A percentile compares a stretch with the other conserved stretches of the same genome.
Conservation (phyloP, 805 yeast species). For the Scheffersomyces spartinae region DNA sequence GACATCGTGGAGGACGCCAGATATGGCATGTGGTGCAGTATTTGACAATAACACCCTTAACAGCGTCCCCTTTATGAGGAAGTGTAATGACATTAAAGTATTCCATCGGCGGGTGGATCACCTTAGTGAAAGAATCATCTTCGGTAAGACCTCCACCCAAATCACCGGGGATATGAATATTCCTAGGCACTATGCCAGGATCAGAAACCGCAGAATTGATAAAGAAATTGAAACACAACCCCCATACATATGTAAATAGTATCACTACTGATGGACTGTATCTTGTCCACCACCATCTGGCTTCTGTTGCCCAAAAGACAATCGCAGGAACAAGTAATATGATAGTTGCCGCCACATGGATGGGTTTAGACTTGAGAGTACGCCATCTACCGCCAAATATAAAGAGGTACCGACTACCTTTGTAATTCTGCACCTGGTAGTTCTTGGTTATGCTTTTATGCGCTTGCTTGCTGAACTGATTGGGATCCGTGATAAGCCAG, state of each 20-base stretch:
- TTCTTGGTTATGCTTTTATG: slow-evolving; percentile 7
- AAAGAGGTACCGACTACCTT: slow-evolving; percentile 12
- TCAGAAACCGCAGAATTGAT: slow-evolving; percentile 47
- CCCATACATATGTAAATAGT: slow-evolving; percentile 48
- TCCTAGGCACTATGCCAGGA: slow-evolving; percentile 62
- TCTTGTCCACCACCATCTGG: slow-evolving; percentile 45
- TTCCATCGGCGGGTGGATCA: slow-evolving; percentile 39
- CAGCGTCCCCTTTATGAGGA: slow-evolving; percentile 26
- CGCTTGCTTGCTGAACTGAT: slow-evolving; percentile 3
- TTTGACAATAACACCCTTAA: slow-evolving; percentile 31
- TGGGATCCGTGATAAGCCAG: slow-evolving; percentile 19
- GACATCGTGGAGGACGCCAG: slow-evolving; percentile 64
- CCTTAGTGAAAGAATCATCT: too few relatives aligned
- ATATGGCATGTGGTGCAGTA: slow-evolving; percentile 43
- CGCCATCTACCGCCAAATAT: slow-evolving; percentile 29
- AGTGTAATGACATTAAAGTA: slow-evolving; percentile 38
- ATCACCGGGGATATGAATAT: slow-evolving; percentile 38
- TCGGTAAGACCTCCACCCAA: too few relatives aligned
- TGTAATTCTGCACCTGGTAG: slow-evolving; percentile 20
- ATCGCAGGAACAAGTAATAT: slow-evolving; percentile 15
- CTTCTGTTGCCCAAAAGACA: slow-evolving; percentile 24
- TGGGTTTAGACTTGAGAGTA: slow-evolving; percentile 18
- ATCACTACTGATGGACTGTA: slow-evolving; percentile 46
- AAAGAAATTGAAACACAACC: slow-evolving; percentile 35
- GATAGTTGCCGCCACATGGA: slow-evolving; percentile 11